Evolutionary conservation across 352 stramenopile genomes (phyloP).

Genomic region (Phytophthora syringae): DNA sequence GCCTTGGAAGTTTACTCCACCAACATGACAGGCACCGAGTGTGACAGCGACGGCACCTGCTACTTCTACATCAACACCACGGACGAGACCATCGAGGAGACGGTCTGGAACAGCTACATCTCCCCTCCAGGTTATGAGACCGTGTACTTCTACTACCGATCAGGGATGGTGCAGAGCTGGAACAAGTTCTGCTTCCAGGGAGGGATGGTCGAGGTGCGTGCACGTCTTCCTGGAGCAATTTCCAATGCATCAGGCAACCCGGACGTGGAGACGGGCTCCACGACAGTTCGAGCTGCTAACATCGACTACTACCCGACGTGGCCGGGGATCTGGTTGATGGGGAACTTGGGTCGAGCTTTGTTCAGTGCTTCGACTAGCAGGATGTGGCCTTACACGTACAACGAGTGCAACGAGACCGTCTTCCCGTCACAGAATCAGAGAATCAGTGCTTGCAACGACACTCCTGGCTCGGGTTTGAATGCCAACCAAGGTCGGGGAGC

Average conservation of each 20-base stretch:
- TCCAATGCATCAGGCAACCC: slow-evolving; percentile 58
- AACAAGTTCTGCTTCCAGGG: slow-evolving; percentile 96
- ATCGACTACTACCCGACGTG: slow-evolving; percentile 75
- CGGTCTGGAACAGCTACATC: slow-evolving; percentile 66
- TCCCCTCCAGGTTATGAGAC: slow-evolving; percentile 55
- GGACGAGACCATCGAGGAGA: slow-evolving; percentile 47
- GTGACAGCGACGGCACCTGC: slow-evolving; percentile 51
- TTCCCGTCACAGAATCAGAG: slow-evolving; percentile 62
- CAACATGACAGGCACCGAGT: slow-evolving; percentile 70
- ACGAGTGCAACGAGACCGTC: slow-evolving; percentile 82
- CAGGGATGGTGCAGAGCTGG: slow-evolving; percentile 91
- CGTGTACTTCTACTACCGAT: slow-evolving; percentile 55
- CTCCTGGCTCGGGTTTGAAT: slow-evolving; percentile 93
- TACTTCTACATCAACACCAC: slow-evolving; percentile 58
- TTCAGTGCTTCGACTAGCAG: slow-evolving; percentile 93
- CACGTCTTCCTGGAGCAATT: slow-evolving; percentile 85
- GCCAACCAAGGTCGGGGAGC: slow-evolving; percentile 87
- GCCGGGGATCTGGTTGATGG: slow-evolving; percentile 96
- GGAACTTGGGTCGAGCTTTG: slow-evolving; percentile 93
- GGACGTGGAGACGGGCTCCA: slow-evolving; percentile 48
- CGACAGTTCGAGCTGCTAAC: slow-evolving; percentile 31
- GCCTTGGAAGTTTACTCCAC: slow-evolving; percentile 92
- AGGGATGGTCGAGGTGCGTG: slow-evolving; percentile 92
- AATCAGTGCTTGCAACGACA: slow-evolving; percentile 89
- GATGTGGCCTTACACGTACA: slow-evolving; percentile 96